Evolutionary conservation across 306 rosid genomes (phyloP).

Genomic region (Vicia villosa): DNA sequence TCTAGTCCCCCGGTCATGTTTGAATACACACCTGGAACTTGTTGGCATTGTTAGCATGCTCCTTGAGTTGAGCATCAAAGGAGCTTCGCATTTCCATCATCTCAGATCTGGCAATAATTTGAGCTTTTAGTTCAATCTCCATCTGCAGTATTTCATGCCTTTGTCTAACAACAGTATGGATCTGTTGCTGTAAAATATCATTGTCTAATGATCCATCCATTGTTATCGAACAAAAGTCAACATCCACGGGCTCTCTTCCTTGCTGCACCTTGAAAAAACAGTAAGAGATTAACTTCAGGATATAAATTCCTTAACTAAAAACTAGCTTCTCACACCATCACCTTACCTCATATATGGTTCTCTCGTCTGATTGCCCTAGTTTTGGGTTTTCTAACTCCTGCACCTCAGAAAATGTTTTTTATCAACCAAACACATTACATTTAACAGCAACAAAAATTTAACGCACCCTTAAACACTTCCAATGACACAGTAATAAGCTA

Average conservation of each 20-base stretch:
- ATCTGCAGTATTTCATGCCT: constrained; percentile 74
- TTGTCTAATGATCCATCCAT: constrained; percentile 69
- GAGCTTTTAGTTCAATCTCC: constrained; percentile 86
- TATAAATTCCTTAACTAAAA: constrained; percentile 39
- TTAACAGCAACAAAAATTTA: background rate
- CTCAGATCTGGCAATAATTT: constrained; percentile 81
- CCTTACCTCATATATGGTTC: constrained; percentile 94
- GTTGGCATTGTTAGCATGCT: constrained; percentile 61
- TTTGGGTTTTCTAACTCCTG: constrained; percentile 74
- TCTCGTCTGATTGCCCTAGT: constrained; percentile 81
- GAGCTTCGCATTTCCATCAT: constrained; percentile 65
- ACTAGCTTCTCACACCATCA: constrained; percentile 34
- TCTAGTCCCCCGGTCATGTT: background rate
- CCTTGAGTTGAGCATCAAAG: constrained; percentile 85
- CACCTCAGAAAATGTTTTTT: constrained; percentile 29
- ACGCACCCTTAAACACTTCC: background rate
- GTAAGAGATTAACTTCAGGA: constrained; percentile 52
- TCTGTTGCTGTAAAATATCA: constrained; percentile 72
- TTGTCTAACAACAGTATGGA: constrained; percentile 68
- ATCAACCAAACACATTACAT: constrained; percentile 26
- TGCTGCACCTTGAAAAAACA: constrained; percentile 89
- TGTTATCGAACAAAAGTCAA: constrained; percentile 80
- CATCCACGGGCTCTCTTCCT: constrained; percentile 90
- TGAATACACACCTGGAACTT: constrained; percentile 69
- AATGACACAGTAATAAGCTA: background rate